Evolutionary conservation across 2,329 filamentous ascomycete genomes (phyloP), one percentile per base, ranked within the genome.

Genomic region (Stagonosporopsis vannaccii): DNA sequence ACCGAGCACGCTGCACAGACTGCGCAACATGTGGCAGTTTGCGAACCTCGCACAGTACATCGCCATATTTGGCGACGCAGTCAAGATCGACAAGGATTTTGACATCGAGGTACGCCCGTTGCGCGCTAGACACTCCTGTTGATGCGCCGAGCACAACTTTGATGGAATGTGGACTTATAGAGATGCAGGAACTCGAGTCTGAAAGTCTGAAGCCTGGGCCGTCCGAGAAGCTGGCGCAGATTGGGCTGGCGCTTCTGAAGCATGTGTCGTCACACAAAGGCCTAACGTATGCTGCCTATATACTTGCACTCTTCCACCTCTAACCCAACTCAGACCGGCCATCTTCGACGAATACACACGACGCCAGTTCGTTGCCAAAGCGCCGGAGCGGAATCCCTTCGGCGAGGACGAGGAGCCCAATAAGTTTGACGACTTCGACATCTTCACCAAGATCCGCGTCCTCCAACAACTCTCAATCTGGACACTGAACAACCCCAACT

Each of bases 11-110:
- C 81, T 96, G 25, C 80, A 86, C 56, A 87, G 83, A 63, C 84
- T 98, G 65, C 87, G 94, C 61, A 95, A 91, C 73, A 92, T 91
- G 84, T 98, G 94, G 93, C 90, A 97, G 76, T 97, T 98, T 77
- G 91, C 94, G 59, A 94, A 92, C 70, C 80, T 98, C 7, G 92
- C 90, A 79, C 94, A 99, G 78, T 99, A 92, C 84, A 91, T 98
- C 59, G 90, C 89, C 74, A 86, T 94, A 36, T 99, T 99, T 76
- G 93, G 94, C 59, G 88, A 90, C 69, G 88, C 88, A 39, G 88
- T 96, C 74, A 97, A 96, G 79, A 90, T 98, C 63, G 89, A 95
- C 67, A 90, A 96, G 60, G 87, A 90, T 71, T 84, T 97, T 61
- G 92, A 94, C 71, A 90, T 97, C 62, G 93, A 98, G 80, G 95